Conservation (phyloP, 2,329 filamentous ascomycete species). For the Chaetomiaceae sp. region DNA sequence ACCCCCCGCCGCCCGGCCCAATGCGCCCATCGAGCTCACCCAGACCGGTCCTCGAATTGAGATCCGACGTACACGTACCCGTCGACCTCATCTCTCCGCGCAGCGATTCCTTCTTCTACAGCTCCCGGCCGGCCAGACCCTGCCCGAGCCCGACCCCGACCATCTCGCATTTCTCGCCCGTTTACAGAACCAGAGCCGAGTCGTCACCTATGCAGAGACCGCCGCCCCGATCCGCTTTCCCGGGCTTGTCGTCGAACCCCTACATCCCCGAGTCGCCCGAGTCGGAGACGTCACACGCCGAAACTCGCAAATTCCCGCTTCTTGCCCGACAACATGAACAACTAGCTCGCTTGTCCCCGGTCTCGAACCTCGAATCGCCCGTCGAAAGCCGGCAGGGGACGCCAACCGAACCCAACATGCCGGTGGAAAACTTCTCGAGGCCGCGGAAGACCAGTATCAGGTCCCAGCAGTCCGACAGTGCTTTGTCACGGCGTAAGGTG, state of each 20-base stretch:
- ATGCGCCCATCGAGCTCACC: conserved; percentile 18
- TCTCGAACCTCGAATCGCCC: conserved; percentile 28
- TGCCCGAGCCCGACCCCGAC: conserved; percentile 24
- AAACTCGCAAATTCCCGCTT: conserved; percentile 24
- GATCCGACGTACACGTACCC: conserved; percentile 15
- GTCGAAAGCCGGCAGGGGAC: conserved; percentile 31
- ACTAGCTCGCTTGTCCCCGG: conserved; percentile 23
- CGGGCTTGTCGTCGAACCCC: conserved; percentile 33
- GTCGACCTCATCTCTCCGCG: conserved; percentile 34
- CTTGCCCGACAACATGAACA: conserved; percentile 22
- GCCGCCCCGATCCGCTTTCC: conserved; percentile 29
- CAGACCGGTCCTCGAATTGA: conserved; percentile 17
- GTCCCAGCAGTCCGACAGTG: conserved; percentile 23
- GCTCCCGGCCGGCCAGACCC: conserved; percentile 26
- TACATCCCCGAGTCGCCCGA: conserved; percentile 29
- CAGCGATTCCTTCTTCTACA: conserved; percentile 44
- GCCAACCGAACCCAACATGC: conserved; percentile 32
- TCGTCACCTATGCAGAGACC: conserved; percentile 20
- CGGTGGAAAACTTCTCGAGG: conserved; percentile 56
- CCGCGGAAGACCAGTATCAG: conserved; percentile 49
- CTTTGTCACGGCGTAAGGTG: conserved; percentile 20
- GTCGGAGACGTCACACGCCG: conserved; percentile 9
- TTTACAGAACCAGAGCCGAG: conserved; percentile 21
- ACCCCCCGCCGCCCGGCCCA: conserved; percentile 11
- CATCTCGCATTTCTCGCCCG: conserved; percentile 18